Evolutionary conservation across 2,329 filamentous ascomycete genomes (phyloP), one percentile per base, ranked within the genome.

Genomic region (Cladosporium oxysporum): DNA sequence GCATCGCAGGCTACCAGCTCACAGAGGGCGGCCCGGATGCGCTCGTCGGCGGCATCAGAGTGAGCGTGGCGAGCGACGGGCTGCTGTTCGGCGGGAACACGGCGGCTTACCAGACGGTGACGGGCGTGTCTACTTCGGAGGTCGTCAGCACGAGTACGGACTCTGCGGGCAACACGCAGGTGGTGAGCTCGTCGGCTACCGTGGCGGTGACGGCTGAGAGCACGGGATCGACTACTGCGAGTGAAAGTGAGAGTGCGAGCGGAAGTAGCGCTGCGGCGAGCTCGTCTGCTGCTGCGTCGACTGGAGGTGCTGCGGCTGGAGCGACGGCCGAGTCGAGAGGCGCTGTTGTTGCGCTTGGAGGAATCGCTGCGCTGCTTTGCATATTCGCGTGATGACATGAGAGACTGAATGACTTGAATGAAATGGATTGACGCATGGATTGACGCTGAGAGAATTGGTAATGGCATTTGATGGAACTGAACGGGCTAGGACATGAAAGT

Each of bases 1-100:
- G 35, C 55, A 60, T 65, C 33, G 63, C 63, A 6, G 63, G 63
- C 63, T 60, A 60, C 57, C 31, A n/a, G 31, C 47, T 59, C 12
- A 29, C 26, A 31, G 44, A 33, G 11, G 55, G 55, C 7, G 63
- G 63, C 8, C 63, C 55, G 16, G 55, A 59, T 16, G 55, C 44
- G 44, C 63, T 65, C 53, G 63, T 65, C 23, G 63, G 63, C 23
- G 63, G 63, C 31, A 47, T 59, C 33, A 29, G 58, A 55, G 65
- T 59, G 12, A 53, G 41, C 14, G 62, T 50, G 16, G 65, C 55
- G 5, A 58, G 44, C 26, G 37, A 55, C 23, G 65, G 60, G 11
- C 16, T 60, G 14, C 18, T 44, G 41, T 33, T 28, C 28, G 57
- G n/a, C 6, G 60, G 37, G 10, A 55, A 35, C 18, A 64, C 62